phyloP scores from a whole-genome alignment of 768 basidiomycete species.

The Udeniomyces megalosporus region DNA sequence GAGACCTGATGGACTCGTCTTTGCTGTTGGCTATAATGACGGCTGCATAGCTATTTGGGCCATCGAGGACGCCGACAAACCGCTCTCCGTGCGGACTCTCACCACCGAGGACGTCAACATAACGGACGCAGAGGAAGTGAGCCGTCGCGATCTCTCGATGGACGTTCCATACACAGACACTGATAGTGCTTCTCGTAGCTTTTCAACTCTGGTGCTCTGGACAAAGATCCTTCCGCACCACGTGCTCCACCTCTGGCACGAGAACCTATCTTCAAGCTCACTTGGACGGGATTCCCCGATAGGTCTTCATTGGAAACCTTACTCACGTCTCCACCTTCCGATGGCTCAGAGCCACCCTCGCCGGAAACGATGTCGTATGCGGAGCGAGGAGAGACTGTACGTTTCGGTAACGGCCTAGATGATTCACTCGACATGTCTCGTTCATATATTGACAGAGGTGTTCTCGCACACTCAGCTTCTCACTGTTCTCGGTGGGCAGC shows the following conservation, averaged over 20 bases:
- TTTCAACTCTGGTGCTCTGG: slow-evolving; percentile 28
- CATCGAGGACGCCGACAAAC: slow-evolving; percentile 55
- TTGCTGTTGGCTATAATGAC: slow-evolving; percentile 57
- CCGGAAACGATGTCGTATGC: slow-evolving; percentile 28
- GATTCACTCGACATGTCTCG: neutral
- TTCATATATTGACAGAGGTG: neutral
- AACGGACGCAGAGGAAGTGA: slow-evolving; percentile 29
- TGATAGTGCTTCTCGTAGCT: slow-evolving; percentile 16
- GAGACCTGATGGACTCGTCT: slow-evolving; percentile 55
- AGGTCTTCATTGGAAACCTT: slow-evolving; percentile 25
- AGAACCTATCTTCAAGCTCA: slow-evolving; percentile 72
- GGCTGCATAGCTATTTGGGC: slow-evolving; percentile 75
- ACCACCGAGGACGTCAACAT: slow-evolving; percentile 33
- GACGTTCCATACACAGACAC: neutral
- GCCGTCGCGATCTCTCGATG: neutral
- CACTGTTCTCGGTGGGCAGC: slow-evolving; percentile 59
- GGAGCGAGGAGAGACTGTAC: slow-evolving; percentile 58
- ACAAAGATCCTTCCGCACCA: slow-evolving; percentile 1
- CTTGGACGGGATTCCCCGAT: slow-evolving; percentile 65
- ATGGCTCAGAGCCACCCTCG: slow-evolving; percentile 22
- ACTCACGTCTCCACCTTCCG: slow-evolving; percentile 28
- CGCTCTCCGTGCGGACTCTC: slow-evolving; percentile 57
- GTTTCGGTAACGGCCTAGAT: neutral
- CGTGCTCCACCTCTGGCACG: slow-evolving; percentile 21
- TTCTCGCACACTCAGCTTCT: too few species aligned